phyloP scores from a whole-genome alignment of 148 eudicot genomes.

The Vaccinium darrowii region DNA sequence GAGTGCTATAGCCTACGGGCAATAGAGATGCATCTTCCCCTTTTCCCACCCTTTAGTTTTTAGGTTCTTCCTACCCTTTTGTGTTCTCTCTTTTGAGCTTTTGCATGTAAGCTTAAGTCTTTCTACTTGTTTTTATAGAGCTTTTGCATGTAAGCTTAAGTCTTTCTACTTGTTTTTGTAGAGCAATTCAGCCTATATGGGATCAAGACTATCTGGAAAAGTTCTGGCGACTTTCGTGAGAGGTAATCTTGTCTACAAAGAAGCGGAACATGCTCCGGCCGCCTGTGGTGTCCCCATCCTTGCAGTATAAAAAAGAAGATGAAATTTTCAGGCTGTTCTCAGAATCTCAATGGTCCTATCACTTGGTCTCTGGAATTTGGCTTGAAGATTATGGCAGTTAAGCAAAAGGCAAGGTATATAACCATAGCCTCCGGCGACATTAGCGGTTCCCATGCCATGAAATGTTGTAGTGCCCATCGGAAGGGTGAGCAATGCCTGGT shows the following conservation, averaged over 20 bases:
- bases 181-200: conserved; percentile 89
- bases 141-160: background rate
- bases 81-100: background rate
- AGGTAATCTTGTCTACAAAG: conserved; percentile 80
- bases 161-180: conserved; percentile 21
- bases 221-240: conserved; percentile 80
- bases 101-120: background rate
- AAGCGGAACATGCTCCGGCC: conserved; percentile 64
- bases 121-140: conserved; percentile 39
- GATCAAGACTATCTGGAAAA: conserved; percentile 71
- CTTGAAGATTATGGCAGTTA: background rate
- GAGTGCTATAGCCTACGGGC: background rate
- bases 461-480: background rate
- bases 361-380: background rate
- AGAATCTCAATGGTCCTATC: background rate
- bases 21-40: background rate
- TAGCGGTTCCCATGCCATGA: background rate
- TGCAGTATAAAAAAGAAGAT: conserved; percentile 33
- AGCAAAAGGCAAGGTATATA: background rate
- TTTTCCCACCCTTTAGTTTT: background rate
- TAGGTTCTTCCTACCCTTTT: background rate
- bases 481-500: too few species aligned
- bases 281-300: conserved; percentile 83
- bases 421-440: background rate
- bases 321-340: conserved; percentile 15